Percentiles rank a stretch among this genome's conserved stretches.
Conservation (phyloP, 768 basidiomycete species). For the Porphyrellus cyaneotinctus region DNA sequence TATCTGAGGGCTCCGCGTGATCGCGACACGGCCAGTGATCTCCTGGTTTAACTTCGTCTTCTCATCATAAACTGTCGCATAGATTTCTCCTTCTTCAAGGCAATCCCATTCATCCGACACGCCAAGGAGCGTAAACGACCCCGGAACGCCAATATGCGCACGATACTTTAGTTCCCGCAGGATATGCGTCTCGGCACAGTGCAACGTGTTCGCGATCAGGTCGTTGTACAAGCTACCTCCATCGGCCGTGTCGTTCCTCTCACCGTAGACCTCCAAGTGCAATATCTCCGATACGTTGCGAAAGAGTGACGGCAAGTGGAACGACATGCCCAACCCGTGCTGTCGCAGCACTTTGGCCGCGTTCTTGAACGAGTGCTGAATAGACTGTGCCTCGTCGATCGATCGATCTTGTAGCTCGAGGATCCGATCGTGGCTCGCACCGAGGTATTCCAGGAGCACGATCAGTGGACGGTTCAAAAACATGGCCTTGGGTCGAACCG, state of each 20-base stretch:
- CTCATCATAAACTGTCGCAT: constrained; percentile 38
- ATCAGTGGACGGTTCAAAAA: constrained; percentile 49
- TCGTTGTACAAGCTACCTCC: constrained; percentile 27
- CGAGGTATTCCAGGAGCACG: constrained; percentile 44
- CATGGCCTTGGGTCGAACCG: constrained; percentile 39
- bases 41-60: constrained; percentile 21
- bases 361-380: constrained; percentile 31
- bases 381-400: constrained; percentile 34
- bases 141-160: constrained; percentile 47
- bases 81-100: constrained; percentile 45
- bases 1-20: constrained; percentile 51
- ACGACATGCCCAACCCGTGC: constrained; percentile 45
- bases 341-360: constrained; percentile 39
- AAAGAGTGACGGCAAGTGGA: constrained; percentile 42
- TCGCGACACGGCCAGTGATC: constrained; percentile 38
- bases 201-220: constrained; percentile 35
- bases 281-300: constrained; percentile 34
- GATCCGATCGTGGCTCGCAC: constrained; percentile 33
- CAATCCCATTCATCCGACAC: constrained; percentile 50
- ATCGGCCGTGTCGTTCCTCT: not conserved
- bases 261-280: constrained; percentile 22
- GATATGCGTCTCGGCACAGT: constrained; percentile 41
- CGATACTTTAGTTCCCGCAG: constrained; percentile 50
- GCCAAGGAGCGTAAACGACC: constrained; percentile 47
- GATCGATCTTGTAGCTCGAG: constrained; percentile 36